These are phyloP conservation scores for Lenzites betulinus DNA, from an alignment of 768 basidiomycete genomes.

Conservation along the genomic window DNA sequence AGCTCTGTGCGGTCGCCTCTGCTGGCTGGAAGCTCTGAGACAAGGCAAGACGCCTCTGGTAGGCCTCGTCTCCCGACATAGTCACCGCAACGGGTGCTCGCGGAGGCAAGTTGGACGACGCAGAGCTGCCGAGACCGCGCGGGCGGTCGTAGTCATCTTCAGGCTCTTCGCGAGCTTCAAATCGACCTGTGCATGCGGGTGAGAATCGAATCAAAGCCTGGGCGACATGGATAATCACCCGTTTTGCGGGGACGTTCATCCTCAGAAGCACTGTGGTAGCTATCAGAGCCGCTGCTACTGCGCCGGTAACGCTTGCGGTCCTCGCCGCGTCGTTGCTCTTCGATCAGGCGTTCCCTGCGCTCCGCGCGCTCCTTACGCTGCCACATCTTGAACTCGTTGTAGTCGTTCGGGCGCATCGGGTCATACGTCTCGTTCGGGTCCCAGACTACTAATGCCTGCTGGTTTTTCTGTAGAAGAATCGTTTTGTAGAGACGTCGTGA, in stretches of 20 bases:
- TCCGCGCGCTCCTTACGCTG: slow-evolving; percentile 77
- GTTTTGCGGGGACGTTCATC: slow-evolving; percentile 66
- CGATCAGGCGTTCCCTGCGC: slow-evolving; percentile 56
- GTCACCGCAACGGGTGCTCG: slow-evolving; percentile 41
- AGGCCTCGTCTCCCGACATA: slow-evolving; percentile 79
- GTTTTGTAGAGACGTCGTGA: background rate
- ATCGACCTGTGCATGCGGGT: slow-evolving; percentile 37
- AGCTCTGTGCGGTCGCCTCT: slow-evolving; percentile 6
- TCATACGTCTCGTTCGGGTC: slow-evolving; percentile 83
- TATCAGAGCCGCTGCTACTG: slow-evolving; percentile 64
- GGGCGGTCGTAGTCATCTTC: slow-evolving; percentile 49
- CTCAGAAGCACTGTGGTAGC: slow-evolving; percentile 63
- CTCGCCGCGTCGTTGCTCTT: slow-evolving; percentile 47
- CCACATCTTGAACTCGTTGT: slow-evolving; percentile 85
- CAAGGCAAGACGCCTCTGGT: slow-evolving; percentile 73
- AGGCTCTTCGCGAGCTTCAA: slow-evolving; percentile 52
- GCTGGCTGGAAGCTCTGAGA: slow-evolving; percentile 39
- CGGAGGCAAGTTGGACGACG: slow-evolving; percentile 31
- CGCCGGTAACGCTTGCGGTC: slow-evolving; percentile 50
- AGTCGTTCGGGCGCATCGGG: slow-evolving; percentile 82
- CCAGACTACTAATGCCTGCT: slow-evolving; percentile 58
- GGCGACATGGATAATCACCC: slow-evolving; percentile 45
- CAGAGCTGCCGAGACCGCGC: slow-evolving; percentile 30
- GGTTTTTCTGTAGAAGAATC: slow-evolving; percentile 63
- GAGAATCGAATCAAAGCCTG: slow-evolving; percentile 3